Base-by-base conservation (phyloP, 257 asterid genomes). In the Nicotiana obtusifolia region DNA sequence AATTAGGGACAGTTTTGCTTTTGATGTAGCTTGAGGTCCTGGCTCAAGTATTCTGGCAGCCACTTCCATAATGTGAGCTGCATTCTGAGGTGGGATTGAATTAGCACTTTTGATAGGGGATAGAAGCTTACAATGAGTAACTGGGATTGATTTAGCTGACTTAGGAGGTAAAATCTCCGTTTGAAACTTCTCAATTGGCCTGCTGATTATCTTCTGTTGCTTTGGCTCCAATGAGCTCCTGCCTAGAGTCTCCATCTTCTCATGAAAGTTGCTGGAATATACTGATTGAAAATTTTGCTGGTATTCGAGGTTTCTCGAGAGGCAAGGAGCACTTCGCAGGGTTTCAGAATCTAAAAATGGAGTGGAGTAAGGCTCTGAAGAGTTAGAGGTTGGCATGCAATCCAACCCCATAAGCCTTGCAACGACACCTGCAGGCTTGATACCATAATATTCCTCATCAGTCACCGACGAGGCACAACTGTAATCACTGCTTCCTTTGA, bases 341-440 rank as follows among this genome's bases (percentile, higher is more conserved):
- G 97, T 90, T 79, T 83, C 94, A 49, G 92, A 65, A 76, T 89
- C 86, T 10, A 80, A 88, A 69, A 86, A 87, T 47, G 98, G 93
- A 65, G 92, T 84, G 2, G 97, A 85, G 80, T 84, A 86, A 20
- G 91, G 86, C 81, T 91, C 97, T 0, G 83, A 49, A 24, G 81
- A 37, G 76, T 73, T 88, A 31, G 94, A 88, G 85, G 91, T 90
- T 26, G 98, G 98, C 89, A 93, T 80, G 67, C 91, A 86, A 82
- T 96, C 98, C 86, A 96, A 86, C 57, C 99, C 99, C 99, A 96
- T 96, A 33, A 96, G 97, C 82, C 97, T 89, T n/a, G 98, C 99
- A 86, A 94, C 95, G 3, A 96, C 97, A 2, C 96, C 90, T 0
- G 98, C 98, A 19, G 91, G 90, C 83, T 81, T 92, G 7, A 85